Percentiles rank a stretch among this genome's conserved stretches.
These are phyloP conservation scores for Pseudognaphalium luteoalbum DNA, from an alignment of 129 eudicot species.

Conservation along the genomic window DNA sequence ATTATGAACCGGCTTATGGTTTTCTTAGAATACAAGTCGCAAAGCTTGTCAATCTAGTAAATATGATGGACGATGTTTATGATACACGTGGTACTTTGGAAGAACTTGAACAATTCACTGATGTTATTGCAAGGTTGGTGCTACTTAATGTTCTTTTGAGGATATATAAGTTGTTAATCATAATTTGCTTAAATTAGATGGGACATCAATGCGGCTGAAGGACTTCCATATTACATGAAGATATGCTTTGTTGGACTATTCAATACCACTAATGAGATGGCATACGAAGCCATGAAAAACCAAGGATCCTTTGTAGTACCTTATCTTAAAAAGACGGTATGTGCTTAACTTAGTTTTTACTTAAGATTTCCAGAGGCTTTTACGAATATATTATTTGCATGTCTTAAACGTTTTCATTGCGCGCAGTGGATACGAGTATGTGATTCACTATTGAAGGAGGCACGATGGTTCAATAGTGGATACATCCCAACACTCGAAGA, in stretches of 20 bases:
- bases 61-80: constrained; percentile 31
- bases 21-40: constrained; percentile 24
- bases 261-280: constrained; percentile 51
- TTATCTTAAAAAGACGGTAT: constrained; percentile 32
- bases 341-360: background rate
- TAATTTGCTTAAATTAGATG: constrained; percentile 37
- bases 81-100: constrained; percentile 44
- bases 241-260: constrained; percentile 49
- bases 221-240: constrained; percentile 54
- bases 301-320: constrained; percentile 40
- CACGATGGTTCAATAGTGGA: constrained; percentile 47
- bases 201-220: constrained; percentile 47
- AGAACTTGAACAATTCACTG: constrained; percentile 40
- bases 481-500: constrained; percentile 54
- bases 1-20: constrained; percentile 24
- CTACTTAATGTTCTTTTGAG: background rate
- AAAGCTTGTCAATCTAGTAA: constrained; percentile 25
- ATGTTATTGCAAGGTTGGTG: constrained; percentile 38
- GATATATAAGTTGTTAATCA: no score
- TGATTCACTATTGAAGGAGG: constrained; percentile 32
- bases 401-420: background rate
- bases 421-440: constrained; percentile 42
- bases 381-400: background rate
- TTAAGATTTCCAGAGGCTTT: background rate
- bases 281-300: constrained; percentile 38